Base-by-base conservation (phyloP, 441 rosid genomes). In the Brassica balearica region DNA sequence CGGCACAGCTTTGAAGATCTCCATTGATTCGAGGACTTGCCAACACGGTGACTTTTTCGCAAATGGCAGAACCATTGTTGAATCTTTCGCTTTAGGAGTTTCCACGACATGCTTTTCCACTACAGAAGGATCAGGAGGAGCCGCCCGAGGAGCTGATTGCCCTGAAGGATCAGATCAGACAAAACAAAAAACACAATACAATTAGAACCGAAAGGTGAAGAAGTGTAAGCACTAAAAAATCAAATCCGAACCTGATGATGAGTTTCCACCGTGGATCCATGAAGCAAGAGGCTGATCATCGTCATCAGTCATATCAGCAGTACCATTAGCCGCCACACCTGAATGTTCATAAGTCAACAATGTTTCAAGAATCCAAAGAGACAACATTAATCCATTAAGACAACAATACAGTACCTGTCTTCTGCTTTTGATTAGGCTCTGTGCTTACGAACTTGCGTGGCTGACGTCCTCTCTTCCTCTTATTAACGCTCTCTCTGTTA, bases 11-110 rank as follows among this genome's bases (percentile, higher is more conserved):
- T 73, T 84, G 72, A 93, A 93, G 25, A 84, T 79, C 60, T 86
- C 93, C 91, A 93, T 85, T 48, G 95, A 85, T 75, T 91, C 95
- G 65, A 93, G 68, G 20, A 85, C 80, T 58, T 81, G 73, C 98
- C 98, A 93, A 73, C 87, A 66, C 1, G 71, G 85, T 8, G 98
- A 91, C 73, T 67, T 85, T 84, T 89, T 93, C 53, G 41, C 84
- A 61, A 93, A 91, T 46, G 93, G 94, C 68, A 88, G 78, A 43
- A 70, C 74, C 65, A 61, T 82, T 73, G 82, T 81, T 8, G 69
- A 73, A 51, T 78, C 85, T 29, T 48, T 53, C 10, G 1, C 68
- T 59, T 22, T 43, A 19, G 69, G 69, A 46, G 82, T 60, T 70
- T 65, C 67, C 51, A 74, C 10, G 51, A 79, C 72, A 59, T 68